phyloP scores from a whole-genome alignment of 1,284 basidiomycete species.

The Gomphus bonarii region DNA sequence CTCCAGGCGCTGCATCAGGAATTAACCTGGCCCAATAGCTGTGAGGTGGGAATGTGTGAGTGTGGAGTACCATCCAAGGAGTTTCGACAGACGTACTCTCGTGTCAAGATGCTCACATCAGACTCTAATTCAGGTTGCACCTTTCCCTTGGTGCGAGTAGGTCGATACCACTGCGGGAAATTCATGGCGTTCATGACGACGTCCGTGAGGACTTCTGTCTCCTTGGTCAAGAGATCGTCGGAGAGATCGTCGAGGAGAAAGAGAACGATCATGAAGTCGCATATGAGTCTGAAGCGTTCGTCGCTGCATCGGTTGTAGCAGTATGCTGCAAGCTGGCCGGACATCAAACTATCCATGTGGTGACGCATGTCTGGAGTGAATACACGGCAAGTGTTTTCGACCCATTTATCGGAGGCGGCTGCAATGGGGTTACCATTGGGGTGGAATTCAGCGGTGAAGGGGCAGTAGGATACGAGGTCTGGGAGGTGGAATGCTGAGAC shows the following conservation, averaged over 20 bases:
- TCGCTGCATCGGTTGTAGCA: conserved; percentile 47
- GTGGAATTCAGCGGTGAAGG: conserved; percentile 19
- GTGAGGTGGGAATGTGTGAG: neutral
- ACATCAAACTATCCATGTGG: conserved; percentile 46
- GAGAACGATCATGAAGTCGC: conserved; percentile 46
- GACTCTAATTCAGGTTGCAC: conserved; percentile 15
- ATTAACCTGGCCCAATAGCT: conserved; percentile 4
- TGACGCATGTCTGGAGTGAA: conserved; percentile 38
- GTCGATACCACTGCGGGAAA: conserved; percentile 31
- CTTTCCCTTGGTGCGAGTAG: conserved; percentile 17
- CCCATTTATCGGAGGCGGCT: conserved; percentile 47
- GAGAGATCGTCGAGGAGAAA: conserved; percentile 49
- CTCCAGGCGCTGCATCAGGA: neutral
- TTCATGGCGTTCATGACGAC: conserved; percentile 44
- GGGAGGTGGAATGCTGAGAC: conserved; percentile 41
- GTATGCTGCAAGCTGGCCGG: conserved; percentile 55
- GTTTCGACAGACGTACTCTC: neutral
- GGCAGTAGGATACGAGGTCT: conserved; percentile 40
- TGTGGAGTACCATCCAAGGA: neutral
- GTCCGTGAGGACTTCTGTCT: conserved; percentile 34
- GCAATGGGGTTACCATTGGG: conserved; percentile 43
- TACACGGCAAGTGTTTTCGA: conserved; percentile 31
- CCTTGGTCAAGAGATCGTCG: conserved; percentile 43
- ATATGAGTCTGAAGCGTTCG: conserved; percentile 48
- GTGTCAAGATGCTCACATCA: conserved; percentile 19